Conservation (phyloP, 2,329 filamentous ascomycete species). For the Dothideomycetidae sp. region DNA sequence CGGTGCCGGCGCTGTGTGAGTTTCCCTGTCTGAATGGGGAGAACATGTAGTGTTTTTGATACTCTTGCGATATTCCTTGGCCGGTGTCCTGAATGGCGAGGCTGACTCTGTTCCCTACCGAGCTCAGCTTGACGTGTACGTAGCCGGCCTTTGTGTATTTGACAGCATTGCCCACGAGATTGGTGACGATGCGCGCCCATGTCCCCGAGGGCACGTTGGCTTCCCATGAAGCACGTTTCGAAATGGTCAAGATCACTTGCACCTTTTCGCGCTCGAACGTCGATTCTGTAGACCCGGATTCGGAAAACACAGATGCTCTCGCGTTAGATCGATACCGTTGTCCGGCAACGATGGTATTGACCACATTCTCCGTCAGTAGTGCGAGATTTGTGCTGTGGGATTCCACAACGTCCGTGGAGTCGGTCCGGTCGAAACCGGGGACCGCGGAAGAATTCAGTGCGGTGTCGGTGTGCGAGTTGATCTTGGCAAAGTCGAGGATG, state of each 20-base stretch:
- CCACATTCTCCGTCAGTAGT: slow-evolving; percentile 15
- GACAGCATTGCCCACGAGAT: slow-evolving; percentile 33
- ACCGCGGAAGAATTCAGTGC: slow-evolving; percentile 5
- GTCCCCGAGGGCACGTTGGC: slow-evolving; percentile 30
- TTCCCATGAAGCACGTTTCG: slow-evolving; percentile 24
- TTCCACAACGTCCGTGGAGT: slow-evolving; percentile 9
- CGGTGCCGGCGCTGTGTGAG: slow-evolving; percentile 21
- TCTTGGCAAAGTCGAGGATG: slow-evolving; percentile 31
- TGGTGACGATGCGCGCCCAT: slow-evolving; percentile 34
- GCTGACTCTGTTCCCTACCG: slow-evolving; percentile 2
- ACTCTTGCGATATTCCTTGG: slow-evolving; percentile 21
- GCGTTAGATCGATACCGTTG: slow-evolving; percentile 7
- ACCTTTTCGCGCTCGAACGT: slow-evolving; percentile 19
- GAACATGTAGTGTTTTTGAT: slow-evolving; percentile 20
- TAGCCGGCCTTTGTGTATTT: slow-evolving; percentile 31
- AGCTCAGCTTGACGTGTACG: slow-evolving; percentile 19
- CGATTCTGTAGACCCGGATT: too few species aligned
- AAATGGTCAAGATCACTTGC: slow-evolving; percentile 29
- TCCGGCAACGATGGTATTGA: slow-evolving; percentile 11
- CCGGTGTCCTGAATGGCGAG: slow-evolving; percentile 20
- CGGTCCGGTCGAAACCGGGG: slow-evolving; percentile 7
- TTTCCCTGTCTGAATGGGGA: slow-evolving; percentile 24
- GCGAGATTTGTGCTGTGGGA: slow-evolving; percentile 15
- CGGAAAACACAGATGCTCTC: too few species aligned
- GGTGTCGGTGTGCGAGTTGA: slow-evolving; percentile 21